Conservation (phyloP, 2,329 filamentous ascomycete genomes). For the Chaetomiaceae sp. region DNA sequence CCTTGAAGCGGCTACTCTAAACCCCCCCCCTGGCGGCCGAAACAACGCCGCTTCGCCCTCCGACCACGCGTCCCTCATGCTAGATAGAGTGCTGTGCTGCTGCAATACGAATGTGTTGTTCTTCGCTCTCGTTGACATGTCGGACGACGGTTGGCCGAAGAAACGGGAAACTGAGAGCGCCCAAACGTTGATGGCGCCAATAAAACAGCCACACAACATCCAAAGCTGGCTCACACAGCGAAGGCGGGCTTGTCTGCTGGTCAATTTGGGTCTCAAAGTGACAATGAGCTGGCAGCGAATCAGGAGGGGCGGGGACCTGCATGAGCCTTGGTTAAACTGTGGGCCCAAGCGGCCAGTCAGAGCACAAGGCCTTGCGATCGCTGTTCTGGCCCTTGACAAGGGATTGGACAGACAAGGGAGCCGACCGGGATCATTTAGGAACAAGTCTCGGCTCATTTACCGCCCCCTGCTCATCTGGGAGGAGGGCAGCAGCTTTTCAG, state of each 20-base stretch:
- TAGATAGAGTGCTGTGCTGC: background rate
- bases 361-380: slow-evolving; percentile 4
- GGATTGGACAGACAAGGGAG: background rate
- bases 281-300: slow-evolving; percentile 11
- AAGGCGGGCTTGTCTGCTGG: background rate
- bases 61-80: background rate
- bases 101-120: background rate
- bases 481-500: slow-evolving; percentile 1
- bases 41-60: background rate
- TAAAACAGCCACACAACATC: background rate
- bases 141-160: background rate
- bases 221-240: background rate
- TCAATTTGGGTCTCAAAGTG: no score
- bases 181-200: background rate
- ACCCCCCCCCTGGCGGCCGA: background rate
- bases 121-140: background rate
- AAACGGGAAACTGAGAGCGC: no score
- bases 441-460: slow-evolving; percentile 19
- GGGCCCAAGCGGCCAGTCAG: slow-evolving; percentile 10
- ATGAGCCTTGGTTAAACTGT: slow-evolving; percentile 11
- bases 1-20: no score
- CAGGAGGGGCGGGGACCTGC: slow-evolving; percentile 16
- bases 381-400: slow-evolving; percentile 14
- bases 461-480: slow-evolving; percentile 10
- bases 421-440: slow-evolving; percentile 11